A percentile compares a stretch with the other conserved stretches of the same genome.
phyloP scores from a whole-genome alignment of 2,329 filamentous ascomycete genomes.

The Epichloe aotearoae region DNA sequence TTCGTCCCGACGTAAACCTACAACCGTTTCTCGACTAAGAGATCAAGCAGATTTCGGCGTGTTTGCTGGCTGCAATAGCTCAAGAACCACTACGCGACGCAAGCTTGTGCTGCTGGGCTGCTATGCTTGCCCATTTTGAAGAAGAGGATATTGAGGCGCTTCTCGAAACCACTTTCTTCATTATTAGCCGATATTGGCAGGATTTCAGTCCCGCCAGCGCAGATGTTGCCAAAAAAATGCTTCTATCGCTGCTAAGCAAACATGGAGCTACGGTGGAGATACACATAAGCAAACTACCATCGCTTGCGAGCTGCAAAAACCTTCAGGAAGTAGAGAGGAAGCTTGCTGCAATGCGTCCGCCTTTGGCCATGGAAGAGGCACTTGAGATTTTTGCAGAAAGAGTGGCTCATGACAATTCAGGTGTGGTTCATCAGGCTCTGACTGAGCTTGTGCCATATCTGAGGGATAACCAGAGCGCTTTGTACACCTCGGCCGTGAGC shows the following conservation, averaged over 20 bases:
- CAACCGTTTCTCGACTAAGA: neutral
- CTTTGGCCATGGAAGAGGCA: constrained; percentile 4
- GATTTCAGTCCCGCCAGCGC: constrained; percentile 49
- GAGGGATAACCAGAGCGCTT: constrained; percentile 55
- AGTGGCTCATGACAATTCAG: constrained; percentile 69
- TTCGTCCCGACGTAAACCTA: constrained; percentile 24
- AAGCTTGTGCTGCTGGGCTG: constrained; percentile 74
- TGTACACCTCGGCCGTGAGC: constrained; percentile 68
- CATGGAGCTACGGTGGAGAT: constrained; percentile 48
- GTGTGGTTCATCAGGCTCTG: constrained; percentile 72
- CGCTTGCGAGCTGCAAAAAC: constrained; percentile 55
- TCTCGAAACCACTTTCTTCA: constrained; percentile 79
- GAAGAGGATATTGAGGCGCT: constrained; percentile 68
- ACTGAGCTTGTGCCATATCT: constrained; percentile 65
- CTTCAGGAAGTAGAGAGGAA: constrained; percentile 55
- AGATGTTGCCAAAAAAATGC: constrained; percentile 45
- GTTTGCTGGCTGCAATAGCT: constrained; percentile 70
- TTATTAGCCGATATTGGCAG: constrained; percentile 72
- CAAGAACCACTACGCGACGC: constrained; percentile 60
- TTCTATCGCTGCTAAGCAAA: constrained; percentile 51
- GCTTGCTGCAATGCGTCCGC: constrained; percentile 50
- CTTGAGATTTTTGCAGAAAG: constrained; percentile 47
- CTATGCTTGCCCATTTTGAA: constrained; percentile 61
- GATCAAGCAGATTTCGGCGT: constrained; percentile 64
- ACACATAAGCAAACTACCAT: constrained; percentile 65